Conservation (phyloP, 345 rosid genomes). For the Eucalyptus melliodora region DNA sequence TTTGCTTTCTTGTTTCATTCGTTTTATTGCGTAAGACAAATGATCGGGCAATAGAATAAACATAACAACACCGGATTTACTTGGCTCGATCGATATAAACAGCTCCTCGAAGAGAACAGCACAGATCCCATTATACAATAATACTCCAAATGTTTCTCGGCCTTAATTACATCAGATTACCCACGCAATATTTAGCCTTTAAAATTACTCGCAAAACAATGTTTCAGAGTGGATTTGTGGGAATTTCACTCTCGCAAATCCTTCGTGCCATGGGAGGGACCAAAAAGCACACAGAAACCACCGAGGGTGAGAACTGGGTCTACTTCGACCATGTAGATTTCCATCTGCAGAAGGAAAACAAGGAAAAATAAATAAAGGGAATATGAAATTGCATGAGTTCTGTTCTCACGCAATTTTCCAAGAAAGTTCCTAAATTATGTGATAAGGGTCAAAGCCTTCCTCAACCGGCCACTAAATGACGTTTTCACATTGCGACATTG, state of each 20-base stretch:
- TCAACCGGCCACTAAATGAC: too few species aligned
- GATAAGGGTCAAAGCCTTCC: too few species aligned
- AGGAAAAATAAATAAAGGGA: too few species aligned
- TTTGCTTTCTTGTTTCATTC: not conserved
- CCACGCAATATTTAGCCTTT: too few species aligned
- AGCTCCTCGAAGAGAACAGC: not conserved
- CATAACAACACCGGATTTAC: not conserved
- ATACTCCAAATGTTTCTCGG: too few species aligned
- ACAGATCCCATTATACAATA: too few species aligned
- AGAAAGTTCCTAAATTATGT: too few species aligned
- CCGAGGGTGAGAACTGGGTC: not conserved
- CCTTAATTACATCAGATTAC: too few species aligned
- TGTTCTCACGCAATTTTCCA: too few species aligned
- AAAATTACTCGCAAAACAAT: not conserved
- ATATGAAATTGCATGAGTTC: too few species aligned
- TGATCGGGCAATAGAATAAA: not conserved
- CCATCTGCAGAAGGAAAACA: not conserved
- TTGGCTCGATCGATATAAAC: not conserved
- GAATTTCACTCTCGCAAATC: not conserved
- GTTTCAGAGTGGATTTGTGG: not conserved
- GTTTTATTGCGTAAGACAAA: not conserved
- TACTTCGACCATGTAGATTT: not conserved
- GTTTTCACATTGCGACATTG: too few species aligned
- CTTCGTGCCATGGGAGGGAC: not conserved
- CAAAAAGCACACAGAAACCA: not conserved